A percentile compares a stretch with the other conserved stretches of the same genome.
Conservation (phyloP, 495 filamentous ascomycete species). For the Mycothermus thermophilus region DNA sequence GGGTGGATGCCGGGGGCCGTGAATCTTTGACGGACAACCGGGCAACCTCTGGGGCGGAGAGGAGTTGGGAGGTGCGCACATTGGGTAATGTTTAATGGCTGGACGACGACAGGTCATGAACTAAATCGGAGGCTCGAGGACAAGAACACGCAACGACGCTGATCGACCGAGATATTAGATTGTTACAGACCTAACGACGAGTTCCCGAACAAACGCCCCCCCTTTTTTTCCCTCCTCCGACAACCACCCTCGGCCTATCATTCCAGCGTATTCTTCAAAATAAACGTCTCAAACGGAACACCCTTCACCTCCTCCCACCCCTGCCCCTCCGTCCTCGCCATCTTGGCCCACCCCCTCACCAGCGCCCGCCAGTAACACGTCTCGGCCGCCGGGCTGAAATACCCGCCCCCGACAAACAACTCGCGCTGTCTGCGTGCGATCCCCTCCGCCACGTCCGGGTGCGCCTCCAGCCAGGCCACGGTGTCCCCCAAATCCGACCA, state of each 20-base stretch:
- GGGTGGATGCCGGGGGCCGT: slow-evolving; percentile 44
- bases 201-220: background rate
- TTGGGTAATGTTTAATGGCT: too few relatives aligned
- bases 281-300: slow-evolving; percentile 31
- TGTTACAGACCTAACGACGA: background rate
- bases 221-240: too few relatives aligned
- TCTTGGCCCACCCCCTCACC: slow-evolving; percentile 32
- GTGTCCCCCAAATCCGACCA: slow-evolving; percentile 37
- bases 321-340: slow-evolving; percentile 23
- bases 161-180: too few relatives aligned
- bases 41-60: too few relatives aligned
- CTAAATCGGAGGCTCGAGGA: too few relatives aligned
- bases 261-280: slow-evolving; percentile 21
- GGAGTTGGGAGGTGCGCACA: too few relatives aligned
- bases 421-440: slow-evolving; percentile 37
- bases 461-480: slow-evolving; percentile 28
- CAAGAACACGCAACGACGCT: too few relatives aligned
- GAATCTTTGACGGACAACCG: slow-evolving; percentile 22
- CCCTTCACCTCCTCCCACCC: slow-evolving; percentile 22
- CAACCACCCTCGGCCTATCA: too few relatives aligned
- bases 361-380: slow-evolving; percentile 40
- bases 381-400: slow-evolving; percentile 37
- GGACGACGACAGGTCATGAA: too few relatives aligned
- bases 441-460: slow-evolving; percentile 29
- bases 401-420: slow-evolving; percentile 30